phyloP scores from a whole-genome alignment of 2,329 filamentous ascomycete species.

The Teratosphaeria destructans region DNA sequence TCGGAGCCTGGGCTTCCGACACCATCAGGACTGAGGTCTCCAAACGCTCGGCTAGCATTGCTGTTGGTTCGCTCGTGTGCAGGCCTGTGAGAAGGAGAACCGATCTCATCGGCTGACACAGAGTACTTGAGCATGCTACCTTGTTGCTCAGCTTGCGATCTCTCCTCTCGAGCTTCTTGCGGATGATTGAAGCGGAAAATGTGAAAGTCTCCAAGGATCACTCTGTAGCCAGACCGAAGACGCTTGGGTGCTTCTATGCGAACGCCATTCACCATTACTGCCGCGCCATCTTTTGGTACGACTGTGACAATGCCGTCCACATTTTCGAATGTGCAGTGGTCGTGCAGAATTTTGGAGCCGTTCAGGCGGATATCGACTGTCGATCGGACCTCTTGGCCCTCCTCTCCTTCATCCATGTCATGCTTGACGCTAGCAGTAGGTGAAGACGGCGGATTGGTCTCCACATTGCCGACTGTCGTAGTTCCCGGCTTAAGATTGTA shows the following conservation, averaged over 20 bases:
- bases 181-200: slow-evolving; percentile 98
- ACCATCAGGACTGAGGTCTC: slow-evolving; percentile 61
- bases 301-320: slow-evolving; percentile 86
- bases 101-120: slow-evolving; percentile 53
- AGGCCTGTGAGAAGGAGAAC: slow-evolving; percentile 45
- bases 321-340: slow-evolving; percentile 93
- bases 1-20: slow-evolving; percentile 57
- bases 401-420: background rate
- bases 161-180: slow-evolving; percentile 84
- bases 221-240: slow-evolving; percentile 81
- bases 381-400: slow-evolving; percentile 20
- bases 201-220: slow-evolving; percentile 95
- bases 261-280: slow-evolving; percentile 95
- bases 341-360: slow-evolving; percentile 79
- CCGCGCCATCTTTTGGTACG: slow-evolving; percentile 78
- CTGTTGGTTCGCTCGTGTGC: slow-evolving; percentile 61
- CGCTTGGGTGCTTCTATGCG: slow-evolving; percentile 77
- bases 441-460: slow-evolving; percentile 50
- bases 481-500: slow-evolving; percentile 96
- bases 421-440: slow-evolving; percentile 2
- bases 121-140: slow-evolving; percentile 76
- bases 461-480: slow-evolving; percentile 89
- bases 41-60: slow-evolving; percentile 62
- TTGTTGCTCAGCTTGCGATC: slow-evolving; percentile 50
- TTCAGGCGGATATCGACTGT: slow-evolving; percentile 81